Evolutionary conservation across 768 basidiomycete species (phyloP), one percentile per base, ranked within the genome.

Genomic region (Lactifluus hygrophoroides): DNA sequence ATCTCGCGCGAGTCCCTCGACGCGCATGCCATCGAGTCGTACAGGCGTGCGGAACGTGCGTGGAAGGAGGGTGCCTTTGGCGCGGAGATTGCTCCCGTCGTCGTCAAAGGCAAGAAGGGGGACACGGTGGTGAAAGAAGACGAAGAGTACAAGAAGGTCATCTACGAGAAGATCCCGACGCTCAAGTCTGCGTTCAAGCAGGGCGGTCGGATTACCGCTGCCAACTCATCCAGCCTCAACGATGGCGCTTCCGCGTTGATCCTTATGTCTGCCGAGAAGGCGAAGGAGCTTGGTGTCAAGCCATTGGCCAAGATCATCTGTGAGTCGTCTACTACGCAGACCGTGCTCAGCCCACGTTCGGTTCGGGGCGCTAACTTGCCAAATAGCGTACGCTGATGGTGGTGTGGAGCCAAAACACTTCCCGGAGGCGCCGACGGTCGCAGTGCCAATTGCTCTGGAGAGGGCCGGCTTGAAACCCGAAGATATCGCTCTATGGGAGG

Each of bases 381-480:
- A 49, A 4, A 2, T 65, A 98, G 94, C 93, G 7, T 98, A 90
- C 74, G 93, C 96, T 58, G 96, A 99, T 75, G 92, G 88, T 63
- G 96, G 96, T 66, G 88, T 94, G 62, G 91, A 93, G 19, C 96
- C 96, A 28, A 88, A 97, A 64, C 92, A 98, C 73, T 99, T 99
- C 84, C 95, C 96, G 42, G 79, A 83, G 65, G 96, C 96, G 23
- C 96, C 96, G 13, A 90, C 95, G 6, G 78, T 90, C 62, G 95
- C 95, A 27, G 73, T 99, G 38, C 96, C 96, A 21, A 72, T 82
- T 57, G 96, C 96, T 13, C 76, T 99, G 59, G 74, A 93, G 76
- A 85, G 80, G 67, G 96, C 95, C 21, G 89, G 89, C 65, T 77
- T 98, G 57, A 82, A 83, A 19, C 68, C 84, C 48, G 77, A 88